Evolutionary conservation across 768 basidiomycete species (phyloP).

Genomic region (Lactifluus piperatus): DNA sequence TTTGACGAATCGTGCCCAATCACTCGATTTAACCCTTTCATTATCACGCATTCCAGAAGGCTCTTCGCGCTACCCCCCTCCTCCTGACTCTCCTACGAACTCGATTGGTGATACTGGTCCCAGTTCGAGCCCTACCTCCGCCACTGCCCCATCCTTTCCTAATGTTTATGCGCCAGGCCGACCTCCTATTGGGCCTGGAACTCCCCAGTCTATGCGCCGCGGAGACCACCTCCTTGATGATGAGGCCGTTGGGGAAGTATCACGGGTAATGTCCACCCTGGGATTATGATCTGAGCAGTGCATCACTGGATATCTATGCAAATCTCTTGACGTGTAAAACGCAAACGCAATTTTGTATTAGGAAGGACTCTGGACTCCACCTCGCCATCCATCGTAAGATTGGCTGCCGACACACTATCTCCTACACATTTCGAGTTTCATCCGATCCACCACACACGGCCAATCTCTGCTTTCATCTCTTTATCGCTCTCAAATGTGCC

Average conservation of each 20-base stretch:
- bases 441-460: conserved; percentile 3
- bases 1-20: conserved; percentile 80
- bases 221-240: conserved; percentile 37
- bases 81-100: conserved; percentile 74
- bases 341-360: conserved; percentile 17
- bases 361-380: conserved; percentile 21
- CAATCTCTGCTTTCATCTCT: conserved; percentile 16
- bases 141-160: conserved; percentile 72
- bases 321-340: conserved; percentile 14
- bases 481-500: conserved; percentile 11
- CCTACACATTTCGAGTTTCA: conserved; percentile 16
- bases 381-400: conserved; percentile 6
- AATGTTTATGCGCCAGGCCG: conserved; percentile 62
- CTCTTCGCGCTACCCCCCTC: conserved; percentile 48
- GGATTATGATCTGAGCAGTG: conserved; percentile 23
- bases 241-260: conserved; percentile 58
- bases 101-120: conserved; percentile 68
- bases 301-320: conserved; percentile 11
- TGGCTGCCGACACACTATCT: conserved; percentile 8
- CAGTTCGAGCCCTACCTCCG: conserved; percentile 72
- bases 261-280: conserved; percentile 61
- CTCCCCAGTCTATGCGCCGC: conserved; percentile 23
- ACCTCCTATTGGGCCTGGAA: conserved; percentile 26
- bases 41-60: conserved; percentile 75
- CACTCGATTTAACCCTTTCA: conserved; percentile 79